Evolutionary conservation across 192 early-diverging fungal species (phyloP), one percentile per base, ranked within the genome.

Genomic region (Coemansia asiatica): DNA sequence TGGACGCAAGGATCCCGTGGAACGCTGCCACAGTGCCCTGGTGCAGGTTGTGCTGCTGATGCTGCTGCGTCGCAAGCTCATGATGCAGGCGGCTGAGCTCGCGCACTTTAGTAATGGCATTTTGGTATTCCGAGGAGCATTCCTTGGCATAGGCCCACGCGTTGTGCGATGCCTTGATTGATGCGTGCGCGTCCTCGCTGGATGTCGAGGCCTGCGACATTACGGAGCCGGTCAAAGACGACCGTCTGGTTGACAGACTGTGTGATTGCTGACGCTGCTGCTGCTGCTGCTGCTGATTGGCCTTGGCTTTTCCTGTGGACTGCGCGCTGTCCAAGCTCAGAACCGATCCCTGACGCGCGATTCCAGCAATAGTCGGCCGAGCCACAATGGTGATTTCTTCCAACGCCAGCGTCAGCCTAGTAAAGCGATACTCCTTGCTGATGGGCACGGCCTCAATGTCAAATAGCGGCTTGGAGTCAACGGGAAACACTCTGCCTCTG

Each of bases 351-450:
- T 56, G 28, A 13, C 31, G 53, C 6, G 27, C 56, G 33, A 18
- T 16, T 6, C 63, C 59, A 6, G 51, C 64, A 21, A 49, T 46
- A 26, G 67, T 63, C 19, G 76, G 76, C 1, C 68, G 64, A 0
- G 77, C 77, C 38, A 80, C 63, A 21, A 80, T 74, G 16, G 72
- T 44, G n/a, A 80, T 74, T 23, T 80, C 72, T 63, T 80, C 77
- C 22, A 80, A n/a, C 10, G 51, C n/a, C 18, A 74, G 54, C 16
- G 35, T 58, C 10, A 74, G 21, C 25, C 35, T 40, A 0, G 64
- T 71, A 46, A 65, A 69, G 18, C 67, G 57, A 26, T 60, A 60
- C 19, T 68, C 65, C 19, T 64, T 57, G 27, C 31, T 68, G 6
- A 65, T 55, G 1, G 77, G 77, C 64, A 80, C 63, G 2, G 72